Base-by-base conservation (phyloP, 257 asterid species). In the Scutellaria barbata region DNA sequence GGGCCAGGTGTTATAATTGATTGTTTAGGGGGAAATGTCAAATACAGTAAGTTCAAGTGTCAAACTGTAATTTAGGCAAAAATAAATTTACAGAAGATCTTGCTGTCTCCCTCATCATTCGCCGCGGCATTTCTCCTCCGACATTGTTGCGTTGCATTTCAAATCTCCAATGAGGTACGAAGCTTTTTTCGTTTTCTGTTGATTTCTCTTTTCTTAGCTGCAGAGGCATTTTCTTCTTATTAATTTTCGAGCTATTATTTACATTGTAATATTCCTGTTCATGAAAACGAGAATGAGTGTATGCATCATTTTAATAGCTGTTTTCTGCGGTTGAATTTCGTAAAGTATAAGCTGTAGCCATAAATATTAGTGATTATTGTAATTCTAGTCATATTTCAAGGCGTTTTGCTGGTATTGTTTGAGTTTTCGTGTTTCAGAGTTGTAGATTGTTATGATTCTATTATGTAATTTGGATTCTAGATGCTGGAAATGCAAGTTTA, bases 161-260 rank as follows among this genome's bases (percentile, higher is more conserved):
- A 25, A 71, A 64, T 64, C 73, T 55, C 18, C 68, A 65, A 64
- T 74, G 74, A 79, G 80, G 83, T 79, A 63, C 3, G 13, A 12
- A 25, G 17, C 25, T 9, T 12, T 52, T 14, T 13, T 2, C 30
- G 10, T 39, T 18, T 53, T 22, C 64, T 40, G 40, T 11, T 48
- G 16, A 41, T 30, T 13, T 7, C 5, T n/a, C 11, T 8, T 12
- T 55, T 41, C 62, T 17, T 17, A 73, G 66, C 72, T 64, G 67
- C 51, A 8, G 59, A 68, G 18, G 12, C 47, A 53, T 20, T 22
- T 30, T 51, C 25, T 57, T 18, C 37, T 8, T 1, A 43, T 43
- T 9, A 55, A 74, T 35, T 45, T 47, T 40, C 22, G 12, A 3
- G 56, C 41, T 66, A 18, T 50, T 10, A 5, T 35, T 17, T 37